Evolutionary conservation across 345 rosid genomes (phyloP), one percentile per base, ranked within the genome.

Genomic region (Cardamine chenopodiifolia): DNA sequence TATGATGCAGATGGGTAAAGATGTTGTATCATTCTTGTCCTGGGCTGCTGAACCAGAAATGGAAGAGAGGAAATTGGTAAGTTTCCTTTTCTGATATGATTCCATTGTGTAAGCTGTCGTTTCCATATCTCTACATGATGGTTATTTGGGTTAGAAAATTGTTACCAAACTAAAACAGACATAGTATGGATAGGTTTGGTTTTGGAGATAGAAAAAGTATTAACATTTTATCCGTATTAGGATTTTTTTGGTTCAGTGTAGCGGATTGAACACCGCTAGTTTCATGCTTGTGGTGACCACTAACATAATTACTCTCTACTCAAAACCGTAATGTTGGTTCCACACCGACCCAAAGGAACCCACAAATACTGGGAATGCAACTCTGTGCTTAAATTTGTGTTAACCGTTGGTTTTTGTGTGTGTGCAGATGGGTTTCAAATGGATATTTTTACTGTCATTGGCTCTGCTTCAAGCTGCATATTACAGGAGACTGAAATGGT

Each of bases 41-140:
- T 95, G 99, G 99, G 99, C 99, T 18, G 99, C 97, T 40, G 99
- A 95, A 79, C 99, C 97, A 11, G 97, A 95, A 80, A 95, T 92
- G 99, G 99, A 95, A 83, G 99, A 90, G 77, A 85, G 99, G 79
- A 95, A 95, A 76, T 75, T 95, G 90, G 99, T 92, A 81, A 68
- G 61, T 26, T 47, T 68, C 15, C 14, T 42, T 45, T 9, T 32
- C 45, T 20, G 20, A 68, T 14, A 35, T 66, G 48, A 54, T 44
- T 64, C 62, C 37, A 20, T 18, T 13, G 11, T 49, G 26, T 1
- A 49, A 35, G n/a, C 17, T 17, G 52, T 23, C 15, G 11, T 34
- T 60, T 48, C 49, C 12, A 59, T 47, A 60, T 34, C 9, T 23
- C 18, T 47, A 44, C n/a, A 17, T 19, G 64, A 69, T 56, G n/a